Percentiles rank a stretch among this genome's conserved stretches.
These are phyloP conservation scores for Plasmodium adleri DNA, from an alignment of 169 alveolate species.

Conservation along the genomic window DNA sequence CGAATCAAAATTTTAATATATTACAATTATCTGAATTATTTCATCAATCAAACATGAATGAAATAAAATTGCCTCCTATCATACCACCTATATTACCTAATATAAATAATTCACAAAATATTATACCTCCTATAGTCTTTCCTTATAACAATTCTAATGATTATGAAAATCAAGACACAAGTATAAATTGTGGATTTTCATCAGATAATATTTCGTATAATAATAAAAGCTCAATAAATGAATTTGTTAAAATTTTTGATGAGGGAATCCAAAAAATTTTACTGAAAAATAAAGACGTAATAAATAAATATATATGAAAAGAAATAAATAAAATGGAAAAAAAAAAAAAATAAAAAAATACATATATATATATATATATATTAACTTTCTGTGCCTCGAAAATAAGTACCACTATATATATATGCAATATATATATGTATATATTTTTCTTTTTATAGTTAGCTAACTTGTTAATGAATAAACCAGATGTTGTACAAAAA, in stretches of 20 bases:
- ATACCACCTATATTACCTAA: conserved; percentile 22
- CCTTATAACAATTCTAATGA: conserved; percentile 19
- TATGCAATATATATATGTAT: neutral
- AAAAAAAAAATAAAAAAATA: too few relatives aligned
- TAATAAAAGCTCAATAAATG: conserved; percentile 12
- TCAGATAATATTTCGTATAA: conserved; percentile 8
- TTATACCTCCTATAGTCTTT: conserved; percentile 41
- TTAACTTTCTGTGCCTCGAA: neutral
- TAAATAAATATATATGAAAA: too few relatives aligned
- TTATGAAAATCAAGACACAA: neutral
- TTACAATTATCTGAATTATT: conserved; percentile 46
- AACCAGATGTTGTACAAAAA: conserved; percentile 61
- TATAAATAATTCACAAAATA: conserved; percentile 32
- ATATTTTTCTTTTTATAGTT: conserved; percentile 31
- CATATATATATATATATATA: neutral
- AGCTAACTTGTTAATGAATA: conserved; percentile 63
- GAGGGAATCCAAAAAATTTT: conserved; percentile 48
- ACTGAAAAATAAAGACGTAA: conserved; percentile 67
- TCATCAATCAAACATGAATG: conserved; percentile 32
- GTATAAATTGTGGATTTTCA: neutral
- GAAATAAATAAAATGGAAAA: neutral
- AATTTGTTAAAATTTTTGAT: conserved; percentile 66
- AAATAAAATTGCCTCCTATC: conserved; percentile 34
- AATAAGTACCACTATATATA: neutral
- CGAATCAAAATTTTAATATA: conserved; percentile 10